These are phyloP conservation scores for Leptodontidium sp. DNA, from an alignment of 2,329 filamentous ascomycete species.

Conservation along the genomic window DNA sequence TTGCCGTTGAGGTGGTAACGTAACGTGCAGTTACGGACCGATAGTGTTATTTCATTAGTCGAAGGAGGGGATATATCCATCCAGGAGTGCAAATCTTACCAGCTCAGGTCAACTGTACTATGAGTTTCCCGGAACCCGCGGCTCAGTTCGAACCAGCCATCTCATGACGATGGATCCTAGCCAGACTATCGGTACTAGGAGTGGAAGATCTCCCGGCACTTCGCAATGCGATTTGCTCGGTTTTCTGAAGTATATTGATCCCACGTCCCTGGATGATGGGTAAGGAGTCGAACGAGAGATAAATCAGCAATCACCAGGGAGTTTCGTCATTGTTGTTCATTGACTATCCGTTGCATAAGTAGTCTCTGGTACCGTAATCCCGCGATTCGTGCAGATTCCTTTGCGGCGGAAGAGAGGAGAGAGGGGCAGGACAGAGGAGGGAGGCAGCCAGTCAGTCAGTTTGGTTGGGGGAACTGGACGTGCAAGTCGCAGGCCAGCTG, in stretches of 20 bases:
- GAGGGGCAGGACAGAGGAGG: background rate
- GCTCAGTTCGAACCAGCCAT: background rate
- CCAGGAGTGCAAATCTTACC: background rate
- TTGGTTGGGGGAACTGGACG: background rate
- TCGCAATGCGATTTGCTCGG: background rate
- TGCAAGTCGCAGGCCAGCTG: too few species aligned
- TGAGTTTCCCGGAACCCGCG: background rate
- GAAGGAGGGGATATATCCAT: too few species aligned
- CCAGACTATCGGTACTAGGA: conserved; percentile 7
- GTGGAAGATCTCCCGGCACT: conserved; percentile 14
- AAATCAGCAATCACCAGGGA: too few species aligned
- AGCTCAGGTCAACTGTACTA: background rate
- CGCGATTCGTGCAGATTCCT: too few species aligned
- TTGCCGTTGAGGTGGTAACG: conserved; percentile 2
- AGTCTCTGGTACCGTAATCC: too few species aligned
- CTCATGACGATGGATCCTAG: conserved; percentile 10
- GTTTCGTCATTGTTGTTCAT: too few species aligned
- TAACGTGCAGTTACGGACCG: background rate
- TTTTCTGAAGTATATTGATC: background rate
- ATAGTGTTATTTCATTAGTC: background rate
- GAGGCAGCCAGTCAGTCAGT: background rate
- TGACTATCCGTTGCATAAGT: too few species aligned
- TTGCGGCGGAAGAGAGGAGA: too few species aligned
- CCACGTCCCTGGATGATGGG: background rate
- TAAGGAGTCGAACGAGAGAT: background rate